A percentile compares a stretch with the other conserved stretches of the same genome.
Evolutionary conservation across 2,329 filamentous ascomycete genomes (phyloP).

Genomic region (Ophiosphaerella narmari): DNA sequence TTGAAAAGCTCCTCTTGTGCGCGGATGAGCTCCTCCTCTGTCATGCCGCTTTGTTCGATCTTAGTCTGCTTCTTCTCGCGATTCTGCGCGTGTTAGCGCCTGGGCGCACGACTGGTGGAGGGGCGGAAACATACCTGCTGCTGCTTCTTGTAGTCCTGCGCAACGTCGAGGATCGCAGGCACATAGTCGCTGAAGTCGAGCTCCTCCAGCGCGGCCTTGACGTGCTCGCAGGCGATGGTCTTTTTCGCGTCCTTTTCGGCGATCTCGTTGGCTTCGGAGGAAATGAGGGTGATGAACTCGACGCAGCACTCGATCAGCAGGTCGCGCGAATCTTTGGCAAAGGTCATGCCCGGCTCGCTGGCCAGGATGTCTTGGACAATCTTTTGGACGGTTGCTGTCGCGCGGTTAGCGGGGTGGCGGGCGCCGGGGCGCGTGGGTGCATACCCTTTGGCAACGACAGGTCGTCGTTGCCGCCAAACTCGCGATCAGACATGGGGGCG

Average conservation of each 20-base stretch:
- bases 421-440: constrained; percentile 1
- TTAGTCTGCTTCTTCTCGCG: constrained; percentile 98
- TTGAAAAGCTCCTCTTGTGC: constrained; percentile 93
- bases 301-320: constrained; percentile 98
- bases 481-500: constrained; percentile 48
- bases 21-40: constrained; percentile 83
- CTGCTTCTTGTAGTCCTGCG: constrained; percentile 88
- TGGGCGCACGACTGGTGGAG: not conserved
- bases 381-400: constrained; percentile 69
- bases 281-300: constrained; percentile 97
- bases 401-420: constrained; percentile 17
- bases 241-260: constrained; percentile 99
- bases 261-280: constrained; percentile 98
- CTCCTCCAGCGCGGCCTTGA: constrained; percentile 90
- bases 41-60: constrained; percentile 91
- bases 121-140: constrained; percentile 70
- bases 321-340: constrained; percentile 93
- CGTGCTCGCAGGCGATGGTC: constrained; percentile 97
- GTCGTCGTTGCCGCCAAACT: constrained; percentile 51
- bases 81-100: constrained; percentile 60
- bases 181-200: constrained; percentile 94
- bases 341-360: constrained; percentile 75
- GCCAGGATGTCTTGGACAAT: constrained; percentile 95
- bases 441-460: constrained; percentile 49
- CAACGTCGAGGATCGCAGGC: constrained; percentile 81